Conservation (phyloP, 1,139 yeast genomes). For the Hyphopichia khmerensis region DNA sequence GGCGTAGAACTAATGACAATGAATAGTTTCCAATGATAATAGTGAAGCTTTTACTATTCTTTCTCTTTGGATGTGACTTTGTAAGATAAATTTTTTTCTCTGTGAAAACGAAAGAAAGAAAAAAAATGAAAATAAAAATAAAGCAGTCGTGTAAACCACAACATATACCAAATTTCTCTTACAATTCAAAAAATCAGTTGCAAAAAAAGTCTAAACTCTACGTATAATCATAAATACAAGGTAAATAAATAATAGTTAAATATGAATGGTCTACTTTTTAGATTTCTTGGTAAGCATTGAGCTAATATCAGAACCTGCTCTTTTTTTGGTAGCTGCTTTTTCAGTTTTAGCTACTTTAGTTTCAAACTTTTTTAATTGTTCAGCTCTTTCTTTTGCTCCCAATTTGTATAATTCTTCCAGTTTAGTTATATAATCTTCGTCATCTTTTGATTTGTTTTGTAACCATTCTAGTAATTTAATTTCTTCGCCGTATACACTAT, state of each 20-base stretch:
- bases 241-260: too few species aligned
- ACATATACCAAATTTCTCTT: too few species aligned
- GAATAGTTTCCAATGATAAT: too few species aligned
- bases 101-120: not conserved
- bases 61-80: too few species aligned
- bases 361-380: conserved; percentile 44
- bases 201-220: too few species aligned
- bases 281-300: conserved; percentile 11
- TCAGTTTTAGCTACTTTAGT: conserved; percentile 22
- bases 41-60: too few species aligned
- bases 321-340: conserved; percentile 10
- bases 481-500: conserved; percentile 72
- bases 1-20: not conserved
- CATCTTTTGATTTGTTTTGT: conserved; percentile 52
- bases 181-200: not conserved
- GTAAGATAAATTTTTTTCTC: too few species aligned
- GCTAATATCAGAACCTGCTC: conserved; percentile 18
- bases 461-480: conserved; percentile 75
- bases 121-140: not conserved
- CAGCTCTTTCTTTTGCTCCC: conserved; percentile 61
- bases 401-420: conserved; percentile 46
- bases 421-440: conserved; percentile 53
- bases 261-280: not conserved
- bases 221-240: too few species aligned
- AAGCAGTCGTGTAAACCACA: not conserved